phyloP scores from a whole-genome alignment of 441 rosid species.

The Geranium incanum region DNA sequence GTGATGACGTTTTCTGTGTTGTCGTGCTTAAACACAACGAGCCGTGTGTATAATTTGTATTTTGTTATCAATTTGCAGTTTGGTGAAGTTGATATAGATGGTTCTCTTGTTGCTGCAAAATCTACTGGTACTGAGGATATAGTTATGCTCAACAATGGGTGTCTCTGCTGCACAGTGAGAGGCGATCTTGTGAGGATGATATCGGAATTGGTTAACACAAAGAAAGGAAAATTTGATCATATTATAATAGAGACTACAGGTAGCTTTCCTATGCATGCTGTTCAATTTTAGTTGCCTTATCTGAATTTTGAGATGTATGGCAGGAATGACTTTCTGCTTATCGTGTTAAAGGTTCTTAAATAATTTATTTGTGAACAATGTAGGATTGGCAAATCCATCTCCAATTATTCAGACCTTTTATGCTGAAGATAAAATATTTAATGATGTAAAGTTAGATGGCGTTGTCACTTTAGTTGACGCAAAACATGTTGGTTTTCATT shows the following conservation, averaged over 20 bases:
- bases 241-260: conserved; percentile 95
- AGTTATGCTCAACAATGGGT: conserved; percentile 80
- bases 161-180: conserved; percentile 93
- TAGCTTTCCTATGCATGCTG: conserved; percentile 13
- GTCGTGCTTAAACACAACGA: not conserved
- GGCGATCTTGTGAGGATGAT: conserved; percentile 98
- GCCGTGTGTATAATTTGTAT: not conserved
- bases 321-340: not conserved
- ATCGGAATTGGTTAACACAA: conserved; percentile 53
- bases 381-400: conserved; percentile 92
- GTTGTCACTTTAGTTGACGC: conserved; percentile 96
- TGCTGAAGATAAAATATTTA: conserved; percentile 74
- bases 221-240: conserved; percentile 73
- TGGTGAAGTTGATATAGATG: conserved; percentile 60
- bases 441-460: conserved; percentile 90
- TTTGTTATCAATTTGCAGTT: not conserved
- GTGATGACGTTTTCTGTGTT: not conserved
- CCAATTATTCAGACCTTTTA: conserved; percentile 96
- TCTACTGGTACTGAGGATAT: conserved; percentile 83
- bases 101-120: conserved; percentile 84
- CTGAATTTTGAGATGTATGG: not conserved
- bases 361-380: conserved; percentile 13
- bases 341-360: too few relatives aligned
- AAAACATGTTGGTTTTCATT: conserved; percentile 72
- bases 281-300: not conserved